Evolutionary conservation across 2,329 filamentous ascomycete genomes (phyloP), one percentile per base, ranked within the genome.

Genomic region (Ophiocordyceps camponoti-saundersi): DNA sequence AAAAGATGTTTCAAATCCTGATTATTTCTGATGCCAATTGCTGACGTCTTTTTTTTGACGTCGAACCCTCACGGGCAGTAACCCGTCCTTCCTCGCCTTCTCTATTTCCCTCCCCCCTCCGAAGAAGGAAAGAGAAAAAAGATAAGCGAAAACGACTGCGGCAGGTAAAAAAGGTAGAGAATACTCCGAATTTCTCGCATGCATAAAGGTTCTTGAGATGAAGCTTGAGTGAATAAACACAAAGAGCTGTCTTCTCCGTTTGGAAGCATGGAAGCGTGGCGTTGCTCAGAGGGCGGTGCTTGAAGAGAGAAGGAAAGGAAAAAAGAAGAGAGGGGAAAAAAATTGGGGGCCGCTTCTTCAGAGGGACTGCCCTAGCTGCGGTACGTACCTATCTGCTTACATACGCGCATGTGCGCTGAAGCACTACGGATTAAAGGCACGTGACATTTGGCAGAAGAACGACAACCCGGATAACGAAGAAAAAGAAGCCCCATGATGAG

Each of bases 171-270:
- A 26, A 16, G 51, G n/a, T n/a, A n/a, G 48, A 53, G 52, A 52
- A 46, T 54, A 51, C 52, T 54, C 52, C 52, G 52, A 54, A 54
- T 54, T 54, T 54, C 52, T 54, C 52, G 48, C 52, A 54, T 54
- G 52, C 52, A 11, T 10, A 29, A 10, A 41, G 32, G 15, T 6
- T 15, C 7, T n/a, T 13, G 16, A 18, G 16, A 39, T 18, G 34
- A 36, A 13, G n/a, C n/a, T n/a, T n/a, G n/a, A n/a, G n/a, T n/a
- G n/a, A n/a, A n/a, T n/a, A n/a, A n/a, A n/a, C n/a, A n/a, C n/a
- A n/a, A 16, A 2, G 23, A 41, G 48, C 11, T 16, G n/a, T 22
- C 23, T 13, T 54, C 50, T 54, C 52, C 21, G 52, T 53, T 50
- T 51, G 52, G 44, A 44, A 53, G 52, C 52, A 54, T 54, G 52